A percentile compares a stretch with the other conserved stretches of the same genome.
Conservation (phyloP, 371 early-diverging fungal genomes). For the Mucor plumbeus region DNA sequence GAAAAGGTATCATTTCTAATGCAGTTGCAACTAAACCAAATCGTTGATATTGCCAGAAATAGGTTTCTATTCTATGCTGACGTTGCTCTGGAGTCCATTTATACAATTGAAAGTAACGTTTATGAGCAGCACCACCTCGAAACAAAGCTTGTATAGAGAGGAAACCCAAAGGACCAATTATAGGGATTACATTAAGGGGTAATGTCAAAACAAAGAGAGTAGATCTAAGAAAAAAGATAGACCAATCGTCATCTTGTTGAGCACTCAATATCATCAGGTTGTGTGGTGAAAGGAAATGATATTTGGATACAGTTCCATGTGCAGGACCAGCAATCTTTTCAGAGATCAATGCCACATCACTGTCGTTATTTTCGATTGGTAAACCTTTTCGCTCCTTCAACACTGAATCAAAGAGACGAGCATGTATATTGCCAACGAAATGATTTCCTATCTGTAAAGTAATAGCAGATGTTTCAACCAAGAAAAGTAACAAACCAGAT, state of each 20-base stretch:
- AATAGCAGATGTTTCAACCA: constrained; percentile 37
- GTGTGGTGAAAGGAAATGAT: constrained; percentile 34
- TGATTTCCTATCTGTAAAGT: constrained; percentile 28
- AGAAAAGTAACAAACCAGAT: constrained; percentile 29
- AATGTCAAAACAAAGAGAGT: constrained; percentile 37
- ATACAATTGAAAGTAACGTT: constrained; percentile 43
- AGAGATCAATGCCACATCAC: constrained; percentile 3
- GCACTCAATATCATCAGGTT: constrained; percentile 39
- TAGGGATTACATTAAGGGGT: constrained; percentile 44
- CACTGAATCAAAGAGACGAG: constrained; percentile 45
- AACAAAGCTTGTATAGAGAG: constrained; percentile 41
- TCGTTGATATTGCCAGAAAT: constrained; percentile 43
- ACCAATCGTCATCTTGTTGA: constrained; percentile 34
- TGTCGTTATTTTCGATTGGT: constrained; percentile 3
- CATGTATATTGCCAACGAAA: constrained; percentile 37
- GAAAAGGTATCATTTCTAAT: constrained; percentile 52
- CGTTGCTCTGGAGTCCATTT: constrained; percentile 35
- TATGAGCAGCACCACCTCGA: constrained; percentile 40
- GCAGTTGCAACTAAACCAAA: constrained; percentile 47
- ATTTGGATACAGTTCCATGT: not conserved
- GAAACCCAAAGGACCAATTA: constrained; percentile 39
- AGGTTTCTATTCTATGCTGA: constrained; percentile 36
- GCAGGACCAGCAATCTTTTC: constrained; percentile 25
- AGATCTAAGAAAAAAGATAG: constrained; percentile 29
- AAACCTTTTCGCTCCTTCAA: constrained; percentile 32